phyloP scores from a whole-genome alignment of 805 yeast species.

The Cyberlindnera nakhonratchasimensis region DNA sequence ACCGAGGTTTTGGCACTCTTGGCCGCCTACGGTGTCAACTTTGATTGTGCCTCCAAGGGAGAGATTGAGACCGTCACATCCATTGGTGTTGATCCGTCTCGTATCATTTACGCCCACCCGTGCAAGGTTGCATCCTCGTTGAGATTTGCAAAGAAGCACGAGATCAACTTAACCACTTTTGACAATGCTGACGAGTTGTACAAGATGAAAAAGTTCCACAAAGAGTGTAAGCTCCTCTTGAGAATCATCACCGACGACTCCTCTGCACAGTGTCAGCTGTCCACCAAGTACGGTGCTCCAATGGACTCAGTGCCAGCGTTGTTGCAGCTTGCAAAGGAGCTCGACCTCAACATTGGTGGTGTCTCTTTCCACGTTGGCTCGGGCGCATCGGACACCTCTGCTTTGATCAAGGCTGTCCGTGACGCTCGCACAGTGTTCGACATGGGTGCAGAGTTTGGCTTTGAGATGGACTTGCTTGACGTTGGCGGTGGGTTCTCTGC shows the following conservation, averaged over 20 bases:
- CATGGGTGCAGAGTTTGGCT: conserved; percentile 45
- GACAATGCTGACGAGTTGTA: conserved; percentile 83
- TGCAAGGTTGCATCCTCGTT: conserved; percentile 85
- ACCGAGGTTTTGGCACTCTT: conserved; percentile 52
- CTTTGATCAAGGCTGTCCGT: conserved; percentile 65
- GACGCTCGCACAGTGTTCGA: conserved; percentile 73
- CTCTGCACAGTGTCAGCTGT: conserved; percentile 77
- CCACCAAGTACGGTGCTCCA: conserved; percentile 86
- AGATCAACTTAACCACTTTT: conserved; percentile 75
- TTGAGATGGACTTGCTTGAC: conserved; percentile 58
- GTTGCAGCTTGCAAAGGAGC: conserved; percentile 55
- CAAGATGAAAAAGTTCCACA: conserved; percentile 67
- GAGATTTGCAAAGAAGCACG: conserved; percentile 56
- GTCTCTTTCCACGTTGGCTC: conserved; percentile 96
- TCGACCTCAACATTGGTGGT: conserved; percentile 69
- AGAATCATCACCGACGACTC: conserved; percentile 90
- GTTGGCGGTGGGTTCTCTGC: conserved; percentile 92
- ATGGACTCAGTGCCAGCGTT: conserved; percentile 49
- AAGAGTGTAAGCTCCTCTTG: conserved; percentile 65
- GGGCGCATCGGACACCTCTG: conserved; percentile 72
- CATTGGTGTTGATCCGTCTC: conserved; percentile 58
- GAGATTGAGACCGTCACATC: conserved; percentile 70
- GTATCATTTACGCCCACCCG: conserved; percentile 90
- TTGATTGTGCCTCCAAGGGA: conserved; percentile 89
- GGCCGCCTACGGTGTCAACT: conserved; percentile 63